Base-by-base conservation (phyloP, 495 filamentous ascomycete species). In the Patellaria atrata region DNA sequence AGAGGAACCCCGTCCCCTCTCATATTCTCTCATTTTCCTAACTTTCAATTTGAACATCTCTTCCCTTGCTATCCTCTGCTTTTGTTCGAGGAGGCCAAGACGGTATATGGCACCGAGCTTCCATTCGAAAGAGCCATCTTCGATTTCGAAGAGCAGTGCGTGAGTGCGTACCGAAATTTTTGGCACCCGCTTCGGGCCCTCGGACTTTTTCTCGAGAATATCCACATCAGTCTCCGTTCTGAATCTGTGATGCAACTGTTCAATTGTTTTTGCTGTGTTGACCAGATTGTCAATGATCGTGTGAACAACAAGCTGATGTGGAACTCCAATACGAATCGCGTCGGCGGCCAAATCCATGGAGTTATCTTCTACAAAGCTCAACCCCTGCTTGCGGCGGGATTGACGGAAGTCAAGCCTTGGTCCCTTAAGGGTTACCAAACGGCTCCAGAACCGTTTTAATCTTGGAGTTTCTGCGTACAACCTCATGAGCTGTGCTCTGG, bases 111-210 rank as follows among this genome's bases (percentile, higher is more conserved):
- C 70, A 0, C 83, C 81, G 14, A 99, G 65, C 49, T 94, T 94
- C 79, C 86, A 94, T 52, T 99, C 89, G 50, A 99, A 99, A 1
- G 82, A 77, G 33, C 89, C 84, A 55, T 99, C 89, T 56, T 99
- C 89, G 30, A 99, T 61, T 40, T 94, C 83, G 38, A 96, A 82
- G 15, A 94, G 58, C 7, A 96, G 54, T 0, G 75, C 79, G 51
- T 79, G 84, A 31, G 75, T 79, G 28, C 83, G 71, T 1, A 99
- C 30, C 0, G 83, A 83, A 9, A 96, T 58, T 48, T 76, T 82
- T 5, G 89, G 91, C 3, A 96, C 71, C 26, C 70, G 68, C 51
- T 85, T 94, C 1, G 91, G 82, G 5, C 65, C 74, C 54, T 94
- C 81, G 0, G 89, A 80, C 13, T 65, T 61, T 57, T 87, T 87